phyloP scores from a whole-genome alignment of 108 stramenopile species.

The Cyclotella atomus region DNA sequence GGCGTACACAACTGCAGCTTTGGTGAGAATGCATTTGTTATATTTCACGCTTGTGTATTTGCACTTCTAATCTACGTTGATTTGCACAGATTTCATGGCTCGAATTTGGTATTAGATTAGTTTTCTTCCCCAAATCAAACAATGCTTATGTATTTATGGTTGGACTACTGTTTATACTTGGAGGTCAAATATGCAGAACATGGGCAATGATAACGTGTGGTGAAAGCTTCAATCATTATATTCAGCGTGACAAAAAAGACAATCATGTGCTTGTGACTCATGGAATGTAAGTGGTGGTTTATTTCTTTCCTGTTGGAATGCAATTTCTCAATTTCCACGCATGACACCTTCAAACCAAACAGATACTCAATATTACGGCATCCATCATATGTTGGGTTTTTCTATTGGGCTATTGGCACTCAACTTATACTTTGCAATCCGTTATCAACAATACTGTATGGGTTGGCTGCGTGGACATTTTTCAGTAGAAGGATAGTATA shows the following conservation, averaged over 20 bases:
- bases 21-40: constrained; percentile 49
- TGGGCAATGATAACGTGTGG: constrained; percentile 93
- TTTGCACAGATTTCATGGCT: constrained; percentile 60
- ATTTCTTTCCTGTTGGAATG: background rate
- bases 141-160: constrained; percentile 33
- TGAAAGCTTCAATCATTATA: constrained; percentile 94
- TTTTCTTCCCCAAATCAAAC: constrained; percentile 54
- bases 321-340: background rate
- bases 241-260: constrained; percentile 83
- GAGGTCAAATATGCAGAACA: constrained; percentile 82
- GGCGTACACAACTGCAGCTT: constrained; percentile 88
- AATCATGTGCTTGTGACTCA: constrained; percentile 89
- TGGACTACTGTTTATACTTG: constrained; percentile 69
- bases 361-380: constrained; percentile 90
- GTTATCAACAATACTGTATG: constrained; percentile 66
- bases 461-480: constrained; percentile 82
- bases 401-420: constrained; percentile 93
- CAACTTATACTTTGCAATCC: constrained; percentile 89
- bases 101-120: constrained; percentile 84
- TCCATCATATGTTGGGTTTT: constrained; percentile 96
- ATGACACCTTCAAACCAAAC: background rate
- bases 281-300: constrained; percentile 66
- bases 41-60: background rate
- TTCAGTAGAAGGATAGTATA: constrained; percentile 89
- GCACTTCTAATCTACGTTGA: background rate